Conservation (phyloP, 805 yeast species). For the Hanseniaspora opuntiae region DNA sequence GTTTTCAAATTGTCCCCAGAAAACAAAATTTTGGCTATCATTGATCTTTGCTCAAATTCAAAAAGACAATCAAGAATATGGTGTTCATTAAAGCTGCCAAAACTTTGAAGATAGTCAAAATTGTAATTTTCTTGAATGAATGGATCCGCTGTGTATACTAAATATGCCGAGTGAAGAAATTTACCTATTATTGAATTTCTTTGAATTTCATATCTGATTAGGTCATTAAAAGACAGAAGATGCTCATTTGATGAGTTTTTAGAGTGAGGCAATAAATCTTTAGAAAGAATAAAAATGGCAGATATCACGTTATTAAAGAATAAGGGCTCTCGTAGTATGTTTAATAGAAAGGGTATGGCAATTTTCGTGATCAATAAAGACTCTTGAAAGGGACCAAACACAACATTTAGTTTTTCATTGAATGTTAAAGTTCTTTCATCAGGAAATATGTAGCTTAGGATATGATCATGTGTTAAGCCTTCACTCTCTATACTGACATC, state of each 20-base stretch:
- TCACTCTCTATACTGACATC: background rate
- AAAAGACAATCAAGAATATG: background rate
- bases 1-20: background rate
- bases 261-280: background rate
- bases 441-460: background rate
- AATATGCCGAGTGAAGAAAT: background rate
- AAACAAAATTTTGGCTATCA: background rate
- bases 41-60: background rate
- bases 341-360: background rate
- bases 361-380: background rate
- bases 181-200: background rate
- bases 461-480: background rate
- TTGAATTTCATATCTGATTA: background rate
- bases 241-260: background rate
- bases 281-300: background rate
- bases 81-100: background rate
- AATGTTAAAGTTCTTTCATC: background rate
- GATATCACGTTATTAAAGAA: background rate
- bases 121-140: background rate
- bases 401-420: background rate
- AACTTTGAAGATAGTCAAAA: background rate
- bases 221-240: background rate
- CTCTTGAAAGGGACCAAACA: background rate
- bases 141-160: background rate
- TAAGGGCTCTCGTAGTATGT: background rate